Conservation (phyloP, 2,329 filamentous ascomycete genomes). For the Coniochaeta pulveracea region DNA sequence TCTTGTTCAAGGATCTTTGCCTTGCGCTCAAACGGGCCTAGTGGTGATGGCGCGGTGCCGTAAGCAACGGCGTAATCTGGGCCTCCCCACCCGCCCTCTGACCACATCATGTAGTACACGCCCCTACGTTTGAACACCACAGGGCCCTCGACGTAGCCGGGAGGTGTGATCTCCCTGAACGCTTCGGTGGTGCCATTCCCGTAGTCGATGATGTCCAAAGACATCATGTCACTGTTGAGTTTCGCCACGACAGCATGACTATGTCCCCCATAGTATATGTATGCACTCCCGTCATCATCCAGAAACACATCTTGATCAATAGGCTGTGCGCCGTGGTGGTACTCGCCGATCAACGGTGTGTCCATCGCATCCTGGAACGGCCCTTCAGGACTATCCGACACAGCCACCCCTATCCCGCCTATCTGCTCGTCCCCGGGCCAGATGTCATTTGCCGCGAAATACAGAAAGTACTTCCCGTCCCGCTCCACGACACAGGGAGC, state of each 20-base stretch:
- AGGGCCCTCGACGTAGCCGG: conserved; percentile 30
- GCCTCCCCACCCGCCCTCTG: conserved; percentile 32
- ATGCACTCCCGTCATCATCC: conserved; percentile 26
- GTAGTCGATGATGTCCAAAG: conserved; percentile 26
- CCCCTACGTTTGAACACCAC: conserved; percentile 30
- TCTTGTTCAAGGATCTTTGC: conserved; percentile 26
- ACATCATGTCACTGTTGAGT: conserved; percentile 29
- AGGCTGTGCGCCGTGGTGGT: conserved; percentile 33
- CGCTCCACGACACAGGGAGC: conserved; percentile 31
- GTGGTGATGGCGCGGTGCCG: conserved; percentile 24
- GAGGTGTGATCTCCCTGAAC: conserved; percentile 32
- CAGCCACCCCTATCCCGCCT: conserved; percentile 29
- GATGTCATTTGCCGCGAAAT: conserved; percentile 38
- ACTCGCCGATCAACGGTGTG: conserved; percentile 27
- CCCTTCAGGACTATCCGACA: conserved; percentile 22
- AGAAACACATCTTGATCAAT: conserved; percentile 33
- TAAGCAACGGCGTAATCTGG: conserved; percentile 33
- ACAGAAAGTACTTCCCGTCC: conserved; percentile 34
- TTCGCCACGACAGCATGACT: conserved; percentile 29
- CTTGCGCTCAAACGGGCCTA: conserved; percentile 27
- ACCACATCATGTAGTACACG: conserved; percentile 32
- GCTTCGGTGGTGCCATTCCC: conserved; percentile 20
- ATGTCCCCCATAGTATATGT: conserved; percentile 32
- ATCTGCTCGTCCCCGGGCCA: conserved; percentile 18
- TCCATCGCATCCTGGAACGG: conserved; percentile 30